Evolutionary conservation across 306 rosid species (phyloP).

Genomic region (Quercus aquifolioides): DNA sequence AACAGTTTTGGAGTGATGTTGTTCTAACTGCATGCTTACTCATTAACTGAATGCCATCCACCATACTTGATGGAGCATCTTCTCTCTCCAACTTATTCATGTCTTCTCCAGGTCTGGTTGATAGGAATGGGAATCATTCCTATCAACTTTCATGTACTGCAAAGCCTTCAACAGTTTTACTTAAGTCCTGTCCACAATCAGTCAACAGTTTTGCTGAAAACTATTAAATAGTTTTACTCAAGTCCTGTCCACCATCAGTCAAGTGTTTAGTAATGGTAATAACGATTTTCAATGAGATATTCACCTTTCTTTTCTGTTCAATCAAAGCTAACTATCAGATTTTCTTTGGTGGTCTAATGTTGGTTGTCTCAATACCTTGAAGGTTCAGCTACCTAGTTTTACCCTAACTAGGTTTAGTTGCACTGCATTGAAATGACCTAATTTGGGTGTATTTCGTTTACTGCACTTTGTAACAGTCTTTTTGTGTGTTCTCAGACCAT

Average conservation of each 20-base stretch:
- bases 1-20: too few relatives aligned
- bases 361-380: not conserved
- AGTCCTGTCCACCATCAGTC: not conserved
- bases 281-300: not conserved
- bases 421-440: not conserved
- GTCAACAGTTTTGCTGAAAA: not conserved
- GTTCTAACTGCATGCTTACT: too few relatives aligned
- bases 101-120: too few relatives aligned
- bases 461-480: not conserved
- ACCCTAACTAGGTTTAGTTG: not conserved
- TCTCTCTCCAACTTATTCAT: too few relatives aligned
- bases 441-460: not conserved
- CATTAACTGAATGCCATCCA: too few relatives aligned
- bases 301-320: not conserved
- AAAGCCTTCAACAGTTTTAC: too few relatives aligned
- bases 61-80: too few relatives aligned
- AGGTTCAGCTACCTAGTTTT: not conserved
- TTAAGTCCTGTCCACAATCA: too few relatives aligned
- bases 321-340: not conserved
- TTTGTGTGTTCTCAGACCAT: not conserved
- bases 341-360: not conserved
- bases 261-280: not conserved
- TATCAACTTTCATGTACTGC: too few relatives aligned
- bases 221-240: not conserved
- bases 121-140: too few relatives aligned